These are phyloP conservation scores for Pythium brachiatum DNA, from an alignment of 352 stramenopile species.

Conservation along the genomic window DNA sequence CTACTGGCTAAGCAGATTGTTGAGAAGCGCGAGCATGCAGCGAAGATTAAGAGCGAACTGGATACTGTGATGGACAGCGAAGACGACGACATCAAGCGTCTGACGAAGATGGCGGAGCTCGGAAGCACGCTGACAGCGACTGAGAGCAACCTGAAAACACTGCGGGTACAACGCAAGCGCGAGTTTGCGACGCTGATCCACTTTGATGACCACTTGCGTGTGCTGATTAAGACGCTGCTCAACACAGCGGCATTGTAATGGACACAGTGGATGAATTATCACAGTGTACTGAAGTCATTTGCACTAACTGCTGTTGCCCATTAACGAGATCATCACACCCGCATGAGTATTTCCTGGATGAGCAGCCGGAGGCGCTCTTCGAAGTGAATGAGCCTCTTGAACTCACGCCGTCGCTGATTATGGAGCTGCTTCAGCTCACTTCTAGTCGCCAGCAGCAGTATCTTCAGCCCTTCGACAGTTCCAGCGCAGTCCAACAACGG, in stretches of 20 bases:
- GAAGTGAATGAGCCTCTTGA: not conserved
- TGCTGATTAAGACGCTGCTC: constrained; percentile 15
- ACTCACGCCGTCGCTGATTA: not conserved
- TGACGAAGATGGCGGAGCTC: not conserved
- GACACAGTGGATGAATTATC: too few species aligned
- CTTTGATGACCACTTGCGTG: constrained; percentile 21
- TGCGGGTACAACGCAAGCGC: not conserved
- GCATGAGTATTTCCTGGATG: too few species aligned
- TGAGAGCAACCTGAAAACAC: not conserved
- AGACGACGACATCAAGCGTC: not conserved
- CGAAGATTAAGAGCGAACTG: constrained; percentile 1
- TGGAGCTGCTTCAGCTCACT: not conserved
- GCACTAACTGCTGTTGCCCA: too few species aligned
- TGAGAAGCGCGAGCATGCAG: not conserved
- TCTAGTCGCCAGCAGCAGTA: not conserved
- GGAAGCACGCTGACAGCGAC: not conserved
- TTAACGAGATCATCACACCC: too few species aligned
- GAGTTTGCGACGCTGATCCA: constrained; percentile 23
- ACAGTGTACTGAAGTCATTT: too few species aligned
- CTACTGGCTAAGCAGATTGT: not conserved
- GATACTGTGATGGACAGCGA: constrained; percentile 1
- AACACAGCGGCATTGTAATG: not conserved
- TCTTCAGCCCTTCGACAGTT: not conserved
- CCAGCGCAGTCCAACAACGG: not conserved
- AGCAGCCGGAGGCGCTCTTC: not conserved